phyloP scores from a whole-genome alignment of 495 filamentous ascomycete genomes.

The Peziza echinospora region DNA sequence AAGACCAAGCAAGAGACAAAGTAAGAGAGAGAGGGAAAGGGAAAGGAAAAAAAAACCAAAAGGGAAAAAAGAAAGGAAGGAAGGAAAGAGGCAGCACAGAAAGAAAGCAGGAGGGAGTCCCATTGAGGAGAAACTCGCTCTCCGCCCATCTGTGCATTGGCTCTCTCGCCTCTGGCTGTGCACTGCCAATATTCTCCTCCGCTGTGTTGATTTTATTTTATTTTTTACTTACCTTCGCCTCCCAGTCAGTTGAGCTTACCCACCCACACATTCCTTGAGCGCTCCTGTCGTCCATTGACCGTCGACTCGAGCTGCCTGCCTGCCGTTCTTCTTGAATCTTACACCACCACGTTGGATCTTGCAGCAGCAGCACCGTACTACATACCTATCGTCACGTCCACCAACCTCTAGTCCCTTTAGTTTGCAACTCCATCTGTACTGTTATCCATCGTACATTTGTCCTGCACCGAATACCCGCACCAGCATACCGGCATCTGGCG shows the following conservation, averaged over 20 bases:
- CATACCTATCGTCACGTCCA: neutral
- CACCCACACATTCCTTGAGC: neutral
- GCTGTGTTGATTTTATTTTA: slow-evolving; percentile 5
- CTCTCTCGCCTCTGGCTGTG: neutral
- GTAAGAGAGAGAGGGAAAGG: too few relatives aligned
- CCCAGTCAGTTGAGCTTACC: slow-evolving; percentile 1
- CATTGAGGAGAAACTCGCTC: too few relatives aligned
- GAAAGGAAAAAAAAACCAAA: too few relatives aligned
- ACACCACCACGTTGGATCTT: neutral
- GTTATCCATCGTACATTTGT: neutral
- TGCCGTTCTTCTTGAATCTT: neutral
- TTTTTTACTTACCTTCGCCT: slow-evolving; percentile 4
- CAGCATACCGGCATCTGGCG: neutral
- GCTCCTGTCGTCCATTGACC: neutral
- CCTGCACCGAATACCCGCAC: neutral
- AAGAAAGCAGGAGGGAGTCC: too few relatives aligned
- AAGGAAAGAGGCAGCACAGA: neutral
- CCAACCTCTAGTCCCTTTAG: neutral
- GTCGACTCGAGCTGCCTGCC: neutral
- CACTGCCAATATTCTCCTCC: neutral
- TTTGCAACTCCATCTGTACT: neutral
- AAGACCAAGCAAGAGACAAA: too few relatives aligned
- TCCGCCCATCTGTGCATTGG: too few relatives aligned
- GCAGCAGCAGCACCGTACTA: neutral
- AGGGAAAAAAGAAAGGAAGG: neutral